Base-by-base conservation (phyloP, 345 rosid species). In the Anastatica hierochuntica region DNA sequence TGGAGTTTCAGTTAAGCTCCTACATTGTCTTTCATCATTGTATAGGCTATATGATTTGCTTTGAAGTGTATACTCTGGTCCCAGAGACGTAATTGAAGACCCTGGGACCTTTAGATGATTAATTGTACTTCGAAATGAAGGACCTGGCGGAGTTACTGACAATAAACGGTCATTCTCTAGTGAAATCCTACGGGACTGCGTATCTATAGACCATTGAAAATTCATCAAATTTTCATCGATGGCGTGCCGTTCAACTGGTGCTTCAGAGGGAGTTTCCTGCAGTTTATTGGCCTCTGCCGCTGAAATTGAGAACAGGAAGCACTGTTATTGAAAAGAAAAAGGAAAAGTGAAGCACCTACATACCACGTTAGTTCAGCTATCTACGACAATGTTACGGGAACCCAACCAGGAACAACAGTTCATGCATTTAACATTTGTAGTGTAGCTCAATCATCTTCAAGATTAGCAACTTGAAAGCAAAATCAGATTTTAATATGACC, bases 91-190 rank as follows among this genome's bases (percentile, higher is more conserved):
- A 11, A 65, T 31, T 8, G 70, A 48, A 33, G 61, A 33, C 27
- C 57, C 68, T 27, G 73, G 56, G 30, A 43, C 68, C 67, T 78
- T 82, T 64, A 82, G 50, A 69, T 76, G 86, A 29, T 49, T 63
- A 60, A 84, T 76, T 35, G 74, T 73, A 70, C 86, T 81, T 45
- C 75, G 64, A 54, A 74, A 42, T 13, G 62, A 64, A 65, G 81
- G 65, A 55, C 76, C 70, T 23, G 71, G 66, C 57, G 43, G 64
- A 53, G 59, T 48, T 23, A 33, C 33, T 49, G 76, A 67, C 18
- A 54, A 14, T 23, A 57, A 43, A 43, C 34, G 57, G 18, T 61
- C 53, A 63, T n/a, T n/a, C 26, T 70, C 61, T 29, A 29, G 15
- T n/a, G 67, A 49, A 66, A 37, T 50, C 37, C 53, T 67, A 48